These are phyloP conservation scores for Ceriops decandra DNA, from an alignment of 345 rosid genomes.

Conservation along the genomic window DNA sequence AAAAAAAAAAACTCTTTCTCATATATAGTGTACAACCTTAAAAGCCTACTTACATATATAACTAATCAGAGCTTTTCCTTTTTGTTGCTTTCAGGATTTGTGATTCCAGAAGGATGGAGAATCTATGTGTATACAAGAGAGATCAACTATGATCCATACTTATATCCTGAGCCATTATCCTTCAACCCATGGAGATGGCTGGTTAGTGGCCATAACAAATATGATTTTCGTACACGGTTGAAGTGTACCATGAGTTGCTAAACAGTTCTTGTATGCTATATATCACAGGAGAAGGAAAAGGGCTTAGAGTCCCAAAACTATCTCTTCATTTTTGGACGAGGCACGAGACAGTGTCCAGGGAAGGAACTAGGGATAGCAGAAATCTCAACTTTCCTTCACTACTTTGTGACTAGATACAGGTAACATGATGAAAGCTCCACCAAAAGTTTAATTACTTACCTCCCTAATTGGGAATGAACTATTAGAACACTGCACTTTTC, in stretches of 20 bases:
- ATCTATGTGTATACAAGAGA: slow-evolving; percentile 68
- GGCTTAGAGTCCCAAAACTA: slow-evolving; percentile 51
- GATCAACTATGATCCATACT: slow-evolving; percentile 61
- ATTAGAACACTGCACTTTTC: not conserved
- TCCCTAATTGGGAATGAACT: not conserved
- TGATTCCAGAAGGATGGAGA: slow-evolving; percentile 53
- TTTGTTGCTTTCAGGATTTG: slow-evolving; percentile 31
- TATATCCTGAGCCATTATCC: slow-evolving; percentile 57
- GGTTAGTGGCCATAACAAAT: slow-evolving; percentile 28
- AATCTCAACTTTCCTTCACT: slow-evolving; percentile 83
- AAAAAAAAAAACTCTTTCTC: no score
- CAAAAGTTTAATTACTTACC: not conserved
- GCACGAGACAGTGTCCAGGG: slow-evolving; percentile 89
- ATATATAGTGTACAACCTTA: not conserved
- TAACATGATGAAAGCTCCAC: not conserved
- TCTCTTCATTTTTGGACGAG: slow-evolving; percentile 79
- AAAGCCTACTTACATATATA: no score
- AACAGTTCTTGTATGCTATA: not conserved
- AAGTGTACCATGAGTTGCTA: not conserved
- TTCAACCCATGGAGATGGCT: slow-evolving; percentile 94
- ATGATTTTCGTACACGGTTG: not conserved
- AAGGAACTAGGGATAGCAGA: slow-evolving; percentile 90
- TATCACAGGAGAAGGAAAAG: slow-evolving; percentile 66
- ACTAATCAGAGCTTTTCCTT: not conserved
- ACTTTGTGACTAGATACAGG: slow-evolving; percentile 87